A percentile compares a stretch with the other conserved stretches of the same genome.
Evolutionary conservation across 352 stramenopile species (phyloP).

Genomic region (Hyaloperonospora brassicae): DNA sequence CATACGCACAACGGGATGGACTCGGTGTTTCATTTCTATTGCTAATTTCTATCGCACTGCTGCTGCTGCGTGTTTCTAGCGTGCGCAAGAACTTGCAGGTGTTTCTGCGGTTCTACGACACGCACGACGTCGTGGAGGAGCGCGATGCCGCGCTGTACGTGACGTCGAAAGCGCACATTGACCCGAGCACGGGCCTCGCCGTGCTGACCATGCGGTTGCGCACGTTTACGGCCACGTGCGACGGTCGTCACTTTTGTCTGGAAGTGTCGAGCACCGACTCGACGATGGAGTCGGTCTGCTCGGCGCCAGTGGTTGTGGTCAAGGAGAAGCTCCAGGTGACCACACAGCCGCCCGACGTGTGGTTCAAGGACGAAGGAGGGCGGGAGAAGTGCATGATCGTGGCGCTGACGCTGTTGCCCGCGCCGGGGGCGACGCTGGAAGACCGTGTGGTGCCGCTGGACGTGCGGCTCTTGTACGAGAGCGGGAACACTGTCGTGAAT

Average conservation of each 20-base stretch:
- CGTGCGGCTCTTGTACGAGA: slow-evolving; percentile 79
- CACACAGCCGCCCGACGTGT: slow-evolving; percentile 85
- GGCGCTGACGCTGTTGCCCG: slow-evolving; percentile 67
- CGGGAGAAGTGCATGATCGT: slow-evolving; percentile 93
- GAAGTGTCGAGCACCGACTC: slow-evolving; percentile 45
- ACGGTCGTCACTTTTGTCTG: slow-evolving; percentile 61
- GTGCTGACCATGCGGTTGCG: slow-evolving; percentile 40
- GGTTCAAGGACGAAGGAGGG: slow-evolving; percentile 96
- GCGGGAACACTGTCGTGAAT: slow-evolving; percentile 76
- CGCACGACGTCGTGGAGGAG: slow-evolving; percentile 61
- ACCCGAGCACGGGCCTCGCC: slow-evolving; percentile 36
- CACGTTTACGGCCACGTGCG: slow-evolving; percentile 43
- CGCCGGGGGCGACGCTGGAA: slow-evolving; percentile 53
- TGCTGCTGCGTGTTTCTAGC: slow-evolving; percentile 8
- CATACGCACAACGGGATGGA: no score
- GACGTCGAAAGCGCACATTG: slow-evolving; percentile 18
- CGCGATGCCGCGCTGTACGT: slow-evolving; percentile 40
- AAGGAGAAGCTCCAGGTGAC: slow-evolving; percentile 73
- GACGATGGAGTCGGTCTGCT: slow-evolving; percentile 59
- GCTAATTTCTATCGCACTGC: neutral
- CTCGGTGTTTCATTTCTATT: neutral
- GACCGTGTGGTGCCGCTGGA: slow-evolving; percentile 71
- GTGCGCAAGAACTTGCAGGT: slow-evolving; percentile 40
- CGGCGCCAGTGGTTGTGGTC: slow-evolving; percentile 49
- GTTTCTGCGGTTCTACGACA: slow-evolving; percentile 65